Evolutionary conservation across 805 yeast genomes (phyloP), one percentile per base, ranked within the genome.

Genomic region (Lipomyces mesembrius): DNA sequence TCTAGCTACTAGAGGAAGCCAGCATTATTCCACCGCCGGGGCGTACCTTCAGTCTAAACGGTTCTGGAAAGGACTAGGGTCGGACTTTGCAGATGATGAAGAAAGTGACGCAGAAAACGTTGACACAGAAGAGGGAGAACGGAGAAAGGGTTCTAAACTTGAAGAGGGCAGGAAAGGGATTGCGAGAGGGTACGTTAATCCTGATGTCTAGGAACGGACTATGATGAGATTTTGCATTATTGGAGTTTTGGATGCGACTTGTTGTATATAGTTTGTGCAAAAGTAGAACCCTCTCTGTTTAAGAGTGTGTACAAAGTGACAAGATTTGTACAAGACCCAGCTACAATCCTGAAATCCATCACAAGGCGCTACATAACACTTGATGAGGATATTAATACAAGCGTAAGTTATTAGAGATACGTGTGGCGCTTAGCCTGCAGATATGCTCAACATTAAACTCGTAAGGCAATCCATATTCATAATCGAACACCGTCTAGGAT

Each of bases 31-130:
- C 0, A 93, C 98, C 0, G 91, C 98, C 0, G 98, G 97, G 0
- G 81, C 83, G 7, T 84, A 83, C 68, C 80, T 94, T 61, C 96
- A 92, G 73, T 82, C 81, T 12, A 84, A 94, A 73, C 79, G 82
- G 34, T 74, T 76, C 2, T 94, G 98, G 98, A 85, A 88, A 0
- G 99, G 99, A 0, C 80, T 94, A 43, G 99, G 98, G 0, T 88
- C 95, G 67, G 98, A 94, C 75, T 92, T 82, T 78, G 71, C 74
- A 8, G 78, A 74, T 35, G 74, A 60, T 8, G 62, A 67, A 35
- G 70, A 17, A 5, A 71, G 60, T 6, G 66, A 68, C 37, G 67
- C 54, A 9, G 78, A 75, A 1, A 80, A 78, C 8, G 80, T 78
- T 0, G 81, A 77, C 6, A 79, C 76, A 17, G 82, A 79, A 51